A percentile compares a stretch with the other conserved stretches of the same genome.
Evolutionary conservation across 768 basidiomycete genomes (phyloP).

Genomic region (Xerocomellus intermedius): DNA sequence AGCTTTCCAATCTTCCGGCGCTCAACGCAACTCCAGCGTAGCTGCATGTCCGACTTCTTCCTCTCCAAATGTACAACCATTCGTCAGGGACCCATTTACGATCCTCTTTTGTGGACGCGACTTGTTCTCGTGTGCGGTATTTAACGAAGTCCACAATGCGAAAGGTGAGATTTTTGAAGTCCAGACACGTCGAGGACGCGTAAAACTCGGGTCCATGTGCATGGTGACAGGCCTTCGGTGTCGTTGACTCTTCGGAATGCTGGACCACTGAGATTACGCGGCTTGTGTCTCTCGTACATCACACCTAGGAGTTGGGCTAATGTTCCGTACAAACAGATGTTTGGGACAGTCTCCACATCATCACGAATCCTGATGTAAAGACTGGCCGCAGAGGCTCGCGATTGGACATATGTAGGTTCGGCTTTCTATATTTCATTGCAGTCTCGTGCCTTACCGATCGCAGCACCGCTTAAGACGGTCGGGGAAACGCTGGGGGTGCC

Average conservation of each 20-base stretch:
- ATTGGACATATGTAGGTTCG: conserved; percentile 50
- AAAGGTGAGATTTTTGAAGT: conserved; percentile 45
- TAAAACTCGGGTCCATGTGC: background rate
- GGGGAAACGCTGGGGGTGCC: conserved; percentile 54
- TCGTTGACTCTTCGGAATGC: background rate
- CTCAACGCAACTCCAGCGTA: background rate
- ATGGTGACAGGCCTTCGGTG: background rate
- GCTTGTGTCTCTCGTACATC: background rate
- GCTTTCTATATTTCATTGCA: background rate
- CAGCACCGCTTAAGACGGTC: conserved; percentile 70
- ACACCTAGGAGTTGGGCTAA: conserved; percentile 2
- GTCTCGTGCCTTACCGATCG: conserved; percentile 1
- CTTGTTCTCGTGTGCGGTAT: conserved; percentile 76
- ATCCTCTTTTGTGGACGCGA: conserved; percentile 89
- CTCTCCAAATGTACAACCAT: background rate
- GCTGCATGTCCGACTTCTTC: background rate
- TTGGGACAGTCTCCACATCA: conserved; percentile 66
- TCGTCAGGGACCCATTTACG: conserved; percentile 46
- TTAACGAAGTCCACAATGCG: conserved; percentile 61
- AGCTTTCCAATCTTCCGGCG: background rate
- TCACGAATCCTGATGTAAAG: conserved; percentile 68
- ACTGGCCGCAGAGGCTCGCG: conserved; percentile 60
- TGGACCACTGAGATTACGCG: background rate
- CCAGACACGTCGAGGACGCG: background rate
- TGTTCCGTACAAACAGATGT: conserved; percentile 53